phyloP scores from a whole-genome alignment of 2,329 filamentous ascomycete species.

The Atkinsonella texensis region DNA sequence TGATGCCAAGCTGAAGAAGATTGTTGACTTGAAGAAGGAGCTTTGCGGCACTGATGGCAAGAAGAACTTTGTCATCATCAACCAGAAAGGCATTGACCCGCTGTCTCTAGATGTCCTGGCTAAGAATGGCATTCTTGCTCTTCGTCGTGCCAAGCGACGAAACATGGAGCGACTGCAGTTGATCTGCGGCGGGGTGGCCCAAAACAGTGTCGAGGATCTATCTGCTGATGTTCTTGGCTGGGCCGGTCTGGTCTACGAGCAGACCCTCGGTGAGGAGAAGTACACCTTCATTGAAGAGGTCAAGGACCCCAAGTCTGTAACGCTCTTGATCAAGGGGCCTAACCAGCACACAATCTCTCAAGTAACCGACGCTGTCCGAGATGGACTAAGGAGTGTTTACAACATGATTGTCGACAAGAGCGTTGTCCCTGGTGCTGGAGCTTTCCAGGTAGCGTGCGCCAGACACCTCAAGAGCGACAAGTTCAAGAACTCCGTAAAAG shows the following conservation, averaged over 20 bases:
- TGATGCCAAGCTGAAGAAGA: constrained; percentile 92
- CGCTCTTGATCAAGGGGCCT: constrained; percentile 92
- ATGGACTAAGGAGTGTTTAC: constrained; percentile 91
- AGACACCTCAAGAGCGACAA: constrained; percentile 75
- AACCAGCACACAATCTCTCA: constrained; percentile 95
- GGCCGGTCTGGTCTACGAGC: constrained; percentile 94
- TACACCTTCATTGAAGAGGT: constrained; percentile 98
- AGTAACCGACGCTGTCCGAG: constrained; percentile 90
- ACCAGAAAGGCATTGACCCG: constrained; percentile 98
- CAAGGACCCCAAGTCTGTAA: constrained; percentile 97
- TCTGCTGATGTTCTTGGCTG: constrained; percentile 81
- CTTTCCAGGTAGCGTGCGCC: constrained; percentile 91
- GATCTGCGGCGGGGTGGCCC: constrained; percentile 78
- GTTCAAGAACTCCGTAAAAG: constrained; percentile 86
- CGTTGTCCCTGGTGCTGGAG: constrained; percentile 86
- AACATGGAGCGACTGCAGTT: constrained; percentile 99
- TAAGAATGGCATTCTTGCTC: constrained; percentile 94
- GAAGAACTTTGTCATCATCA: constrained; percentile 96
- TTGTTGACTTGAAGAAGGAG: constrained; percentile 95
- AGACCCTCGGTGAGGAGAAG: constrained; percentile 96
- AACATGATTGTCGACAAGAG: constrained; percentile 99
- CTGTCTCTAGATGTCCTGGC: constrained; percentile 89
- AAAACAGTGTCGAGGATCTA: constrained; percentile 94
- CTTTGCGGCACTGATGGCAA: constrained; percentile 87
- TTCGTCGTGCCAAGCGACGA: constrained; percentile 88